Conservation (phyloP, 805 yeast genomes). For the Candida methanosorbosa region DNA sequence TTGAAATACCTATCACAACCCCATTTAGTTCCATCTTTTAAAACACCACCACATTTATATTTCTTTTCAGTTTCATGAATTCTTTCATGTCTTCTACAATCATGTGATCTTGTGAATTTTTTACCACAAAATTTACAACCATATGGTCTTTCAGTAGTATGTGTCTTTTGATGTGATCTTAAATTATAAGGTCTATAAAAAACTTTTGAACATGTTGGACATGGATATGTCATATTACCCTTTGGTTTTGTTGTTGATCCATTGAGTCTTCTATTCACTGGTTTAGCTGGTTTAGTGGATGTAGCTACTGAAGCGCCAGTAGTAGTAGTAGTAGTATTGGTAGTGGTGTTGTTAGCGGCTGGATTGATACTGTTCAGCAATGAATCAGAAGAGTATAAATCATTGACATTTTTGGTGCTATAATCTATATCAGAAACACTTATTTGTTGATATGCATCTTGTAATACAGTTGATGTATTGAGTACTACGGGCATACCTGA, state of each 20-base stretch:
- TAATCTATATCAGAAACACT: too few species aligned
- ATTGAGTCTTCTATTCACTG: constrained; percentile 1
- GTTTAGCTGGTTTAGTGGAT: too few species aligned
- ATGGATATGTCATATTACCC: constrained; percentile 20
- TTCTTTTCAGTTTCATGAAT: constrained; percentile 68
- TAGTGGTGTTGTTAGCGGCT: too few species aligned
- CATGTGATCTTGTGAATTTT: constrained; percentile 72
- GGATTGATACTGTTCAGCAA: too few species aligned
- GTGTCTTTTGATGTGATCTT: constrained; percentile 39
- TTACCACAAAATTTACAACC: constrained; percentile 55
- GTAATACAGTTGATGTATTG: too few species aligned
- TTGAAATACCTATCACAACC: constrained; percentile 73
- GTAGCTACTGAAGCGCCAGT: not conserved
- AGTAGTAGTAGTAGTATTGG: not conserved
- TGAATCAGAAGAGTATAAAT: too few species aligned
- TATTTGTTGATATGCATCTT: too few species aligned
- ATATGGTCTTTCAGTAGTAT: constrained; percentile 65
- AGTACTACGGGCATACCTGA: constrained; percentile 1
- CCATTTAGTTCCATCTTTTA: constrained; percentile 59
- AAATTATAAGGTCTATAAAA: constrained; percentile 42
- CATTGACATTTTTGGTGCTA: too few species aligned
- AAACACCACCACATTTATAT: constrained; percentile 55
- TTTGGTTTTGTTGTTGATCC: constrained; percentile 2
- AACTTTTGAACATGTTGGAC: constrained; percentile 34
- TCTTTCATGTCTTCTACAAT: constrained; percentile 65